Conservation (phyloP, 371 early-diverging fungal species). For the Mucor sp. region DNA sequence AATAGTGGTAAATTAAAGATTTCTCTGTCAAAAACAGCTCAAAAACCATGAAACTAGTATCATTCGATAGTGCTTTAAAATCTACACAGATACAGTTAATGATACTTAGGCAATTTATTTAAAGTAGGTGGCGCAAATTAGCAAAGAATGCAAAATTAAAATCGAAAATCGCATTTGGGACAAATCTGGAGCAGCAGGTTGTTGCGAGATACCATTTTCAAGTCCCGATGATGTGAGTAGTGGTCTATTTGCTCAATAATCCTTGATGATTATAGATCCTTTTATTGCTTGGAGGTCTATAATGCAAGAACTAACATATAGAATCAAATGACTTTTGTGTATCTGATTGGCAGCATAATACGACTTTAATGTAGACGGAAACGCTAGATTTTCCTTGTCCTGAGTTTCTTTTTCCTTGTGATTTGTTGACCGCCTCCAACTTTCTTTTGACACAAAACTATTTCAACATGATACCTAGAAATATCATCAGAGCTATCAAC, state of each 20-base stretch:
- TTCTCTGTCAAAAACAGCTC: not conserved
- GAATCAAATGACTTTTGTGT: too few species aligned
- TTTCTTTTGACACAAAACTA: not conserved
- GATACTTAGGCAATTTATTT: not conserved
- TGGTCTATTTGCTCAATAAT: too few species aligned
- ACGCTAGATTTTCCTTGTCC: not conserved
- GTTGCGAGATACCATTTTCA: not conserved
- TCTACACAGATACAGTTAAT: not conserved
- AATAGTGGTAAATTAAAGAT: not conserved
- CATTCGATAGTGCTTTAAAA: not conserved
- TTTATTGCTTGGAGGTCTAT: too few species aligned
- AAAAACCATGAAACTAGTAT: not conserved
- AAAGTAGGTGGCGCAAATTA: not conserved
- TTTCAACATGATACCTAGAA: constrained; percentile 1
- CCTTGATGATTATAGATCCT: too few species aligned
- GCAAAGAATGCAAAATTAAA: not conserved
- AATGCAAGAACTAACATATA: too few species aligned
- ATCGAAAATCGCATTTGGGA: not conserved
- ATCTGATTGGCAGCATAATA: too few species aligned
- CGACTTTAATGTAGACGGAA: not conserved
- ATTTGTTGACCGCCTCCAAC: not conserved
- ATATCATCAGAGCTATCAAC: not conserved
- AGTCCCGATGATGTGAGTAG: too few species aligned
- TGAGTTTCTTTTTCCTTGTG: not conserved
- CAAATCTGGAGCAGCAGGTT: not conserved